These are phyloP conservation scores for Eucalyptus polybractea DNA, from an alignment of 345 rosid species.

Conservation along the genomic window DNA sequence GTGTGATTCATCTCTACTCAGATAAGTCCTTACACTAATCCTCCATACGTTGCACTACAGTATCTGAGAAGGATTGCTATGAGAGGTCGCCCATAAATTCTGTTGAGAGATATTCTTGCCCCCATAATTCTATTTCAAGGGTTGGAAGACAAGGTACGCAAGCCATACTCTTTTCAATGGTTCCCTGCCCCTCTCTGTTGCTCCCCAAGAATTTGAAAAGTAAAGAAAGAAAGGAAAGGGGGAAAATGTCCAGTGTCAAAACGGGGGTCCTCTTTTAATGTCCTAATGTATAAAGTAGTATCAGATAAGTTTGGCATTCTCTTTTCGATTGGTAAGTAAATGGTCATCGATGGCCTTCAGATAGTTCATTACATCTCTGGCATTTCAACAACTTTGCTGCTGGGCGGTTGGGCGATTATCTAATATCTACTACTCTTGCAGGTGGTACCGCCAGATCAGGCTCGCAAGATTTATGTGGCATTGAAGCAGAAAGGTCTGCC, in stretches of 20 bases:
- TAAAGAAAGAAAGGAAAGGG: background rate
- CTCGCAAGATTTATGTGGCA: slow-evolving; percentile 66
- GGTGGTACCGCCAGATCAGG: slow-evolving; percentile 83
- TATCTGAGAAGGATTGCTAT: slow-evolving; percentile 47
- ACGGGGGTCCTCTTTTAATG: background rate
- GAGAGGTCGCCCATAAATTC: slow-evolving; percentile 83
- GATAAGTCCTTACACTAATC: background rate
- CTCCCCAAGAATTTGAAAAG: background rate
- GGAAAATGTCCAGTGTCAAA: background rate
- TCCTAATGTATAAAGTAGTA: background rate
- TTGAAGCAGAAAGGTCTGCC: slow-evolving; percentile 77
- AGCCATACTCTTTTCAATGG: background rate
- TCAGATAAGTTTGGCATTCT: background rate
- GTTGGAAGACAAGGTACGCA: slow-evolving; percentile 73
- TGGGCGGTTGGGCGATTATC: background rate
- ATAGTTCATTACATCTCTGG: background rate
- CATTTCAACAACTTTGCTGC: background rate
- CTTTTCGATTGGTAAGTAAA: background rate
- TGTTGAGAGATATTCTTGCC: slow-evolving; percentile 78
- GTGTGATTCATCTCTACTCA: background rate
- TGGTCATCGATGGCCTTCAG: background rate
- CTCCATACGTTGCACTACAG: slow-evolving; percentile 15
- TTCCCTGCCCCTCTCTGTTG: background rate
- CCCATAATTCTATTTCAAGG: slow-evolving; percentile 87
- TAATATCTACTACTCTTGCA: slow-evolving; percentile 8